phyloP scores from a whole-genome alignment of 495 filamentous ascomycete genomes.

The Penicillium waksmanii region DNA sequence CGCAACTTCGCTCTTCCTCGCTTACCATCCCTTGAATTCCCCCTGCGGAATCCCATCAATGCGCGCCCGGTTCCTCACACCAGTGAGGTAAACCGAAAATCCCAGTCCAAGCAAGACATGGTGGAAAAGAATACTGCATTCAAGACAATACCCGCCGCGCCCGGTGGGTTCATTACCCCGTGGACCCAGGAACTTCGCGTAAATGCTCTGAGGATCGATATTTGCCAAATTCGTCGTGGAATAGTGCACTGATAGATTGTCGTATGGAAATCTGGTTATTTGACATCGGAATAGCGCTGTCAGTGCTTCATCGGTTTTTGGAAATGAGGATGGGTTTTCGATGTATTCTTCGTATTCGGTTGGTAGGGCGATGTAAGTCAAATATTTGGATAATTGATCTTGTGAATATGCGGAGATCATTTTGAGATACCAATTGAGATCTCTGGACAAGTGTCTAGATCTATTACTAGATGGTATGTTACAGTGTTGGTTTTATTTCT shows the following conservation, averaged over 20 bases:
- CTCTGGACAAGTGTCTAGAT: background rate
- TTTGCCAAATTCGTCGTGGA: slow-evolving; percentile 53
- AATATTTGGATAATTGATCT: slow-evolving; percentile 27
- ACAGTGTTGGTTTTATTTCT: background rate
- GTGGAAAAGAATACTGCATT: slow-evolving; percentile 70
- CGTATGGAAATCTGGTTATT: slow-evolving; percentile 68
- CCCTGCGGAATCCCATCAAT: slow-evolving; percentile 35
- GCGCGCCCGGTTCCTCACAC: slow-evolving; percentile 43
- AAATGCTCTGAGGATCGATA: slow-evolving; percentile 61
- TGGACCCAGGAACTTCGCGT: slow-evolving; percentile 61
- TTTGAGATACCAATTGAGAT: background rate
- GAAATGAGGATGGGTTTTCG: slow-evolving; percentile 23
- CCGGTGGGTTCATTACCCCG: slow-evolving; percentile 36
- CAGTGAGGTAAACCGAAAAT: slow-evolving; percentile 57
- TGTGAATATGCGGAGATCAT: slow-evolving; percentile 26
- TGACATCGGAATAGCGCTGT: slow-evolving; percentile 43
- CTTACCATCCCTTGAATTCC: slow-evolving; percentile 47
- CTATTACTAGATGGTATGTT: no score
- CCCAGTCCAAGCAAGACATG: slow-evolving; percentile 65
- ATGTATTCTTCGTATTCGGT: slow-evolving; percentile 23
- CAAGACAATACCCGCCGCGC: slow-evolving; percentile 81
- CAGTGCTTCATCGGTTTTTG: slow-evolving; percentile 30
- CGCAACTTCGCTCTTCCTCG: no score
- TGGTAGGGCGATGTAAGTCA: slow-evolving; percentile 29
- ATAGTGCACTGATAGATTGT: slow-evolving; percentile 65